Conservation (phyloP, 768 basidiomycete genomes). For the Suillus spraguei region DNA sequence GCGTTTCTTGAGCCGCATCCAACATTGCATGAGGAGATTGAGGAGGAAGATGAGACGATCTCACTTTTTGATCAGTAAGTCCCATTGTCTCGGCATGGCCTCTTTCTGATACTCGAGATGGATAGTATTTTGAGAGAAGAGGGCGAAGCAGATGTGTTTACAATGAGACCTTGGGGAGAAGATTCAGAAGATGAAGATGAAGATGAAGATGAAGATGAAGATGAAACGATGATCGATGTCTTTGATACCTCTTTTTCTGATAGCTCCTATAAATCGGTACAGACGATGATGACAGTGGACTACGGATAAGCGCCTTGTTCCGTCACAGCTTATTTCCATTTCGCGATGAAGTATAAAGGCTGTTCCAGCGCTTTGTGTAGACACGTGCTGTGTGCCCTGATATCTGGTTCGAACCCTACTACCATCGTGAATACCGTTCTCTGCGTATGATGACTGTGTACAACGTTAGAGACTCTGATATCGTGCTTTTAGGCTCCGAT, state of each 20-base stretch:
- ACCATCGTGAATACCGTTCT: slow-evolving; percentile 11
- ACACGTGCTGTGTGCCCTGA: slow-evolving; percentile 19
- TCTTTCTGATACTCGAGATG: slow-evolving; percentile 13
- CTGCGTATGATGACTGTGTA: slow-evolving; percentile 29
- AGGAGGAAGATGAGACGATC: slow-evolving; percentile 50
- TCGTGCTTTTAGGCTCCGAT: slow-evolving; percentile 63
- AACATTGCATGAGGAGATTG: slow-evolving; percentile 30
- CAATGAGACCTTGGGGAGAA: slow-evolving; percentile 40
- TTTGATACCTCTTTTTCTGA: slow-evolving; percentile 4
- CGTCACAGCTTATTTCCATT: slow-evolving; percentile 1
- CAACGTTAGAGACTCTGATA: slow-evolving; percentile 65
- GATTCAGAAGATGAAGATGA: slow-evolving; percentile 22
- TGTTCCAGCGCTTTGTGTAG: slow-evolving; percentile 2
- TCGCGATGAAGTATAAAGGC: neutral
- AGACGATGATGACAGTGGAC: neutral
- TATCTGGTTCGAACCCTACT: slow-evolving; percentile 13
- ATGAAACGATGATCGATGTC: neutral
- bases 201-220: neutral
- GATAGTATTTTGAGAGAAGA: slow-evolving; percentile 62
- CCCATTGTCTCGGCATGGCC: slow-evolving; percentile 5
- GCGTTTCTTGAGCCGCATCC: slow-evolving; percentile 34
- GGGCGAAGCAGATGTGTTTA: slow-evolving; percentile 59
- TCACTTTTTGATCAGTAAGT: slow-evolving; percentile 75
- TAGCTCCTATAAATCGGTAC: neutral
- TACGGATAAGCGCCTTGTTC: neutral